Evolutionary conservation across 2,329 filamentous ascomycete genomes (phyloP).

Genomic region (Cryphonectria parasitica): DNA sequence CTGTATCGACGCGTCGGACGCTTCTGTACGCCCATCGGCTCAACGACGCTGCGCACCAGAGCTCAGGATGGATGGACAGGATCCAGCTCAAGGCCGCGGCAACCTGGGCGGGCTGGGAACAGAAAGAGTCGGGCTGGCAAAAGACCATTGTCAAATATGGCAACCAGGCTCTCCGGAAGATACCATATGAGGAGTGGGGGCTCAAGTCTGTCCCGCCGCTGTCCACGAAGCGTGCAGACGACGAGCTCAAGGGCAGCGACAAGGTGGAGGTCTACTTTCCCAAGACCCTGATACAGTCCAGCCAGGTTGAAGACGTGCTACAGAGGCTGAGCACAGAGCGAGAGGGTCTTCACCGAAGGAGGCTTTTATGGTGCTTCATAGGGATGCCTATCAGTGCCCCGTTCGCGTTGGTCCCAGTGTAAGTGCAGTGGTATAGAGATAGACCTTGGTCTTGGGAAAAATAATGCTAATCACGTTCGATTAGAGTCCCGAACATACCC

Average conservation of each 20-base stretch:
- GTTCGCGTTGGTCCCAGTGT: conserved; percentile 84
- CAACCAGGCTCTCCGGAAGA: conserved; percentile 81
- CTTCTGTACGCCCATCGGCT: conserved; percentile 89
- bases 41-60: conserved; percentile 56
- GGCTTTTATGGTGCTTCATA: conserved; percentile 78
- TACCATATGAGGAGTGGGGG: conserved; percentile 97
- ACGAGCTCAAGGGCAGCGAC: conserved; percentile 64
- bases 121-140: conserved; percentile 84
- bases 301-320: conserved; percentile 68
- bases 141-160: conserved; percentile 83
- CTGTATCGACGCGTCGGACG: conserved; percentile 87
- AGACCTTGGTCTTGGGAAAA: background rate
- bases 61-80: conserved; percentile 67
- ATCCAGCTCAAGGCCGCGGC: conserved; percentile 71
- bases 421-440: conserved; percentile 44
- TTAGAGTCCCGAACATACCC: conserved; percentile 85
- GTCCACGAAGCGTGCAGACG: conserved; percentile 65
- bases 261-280: conserved; percentile 80
- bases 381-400: conserved; percentile 84
- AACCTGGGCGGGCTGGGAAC: conserved; percentile 87
- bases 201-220: conserved; percentile 91
- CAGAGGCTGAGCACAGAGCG: conserved; percentile 76
- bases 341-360: conserved; percentile 74
- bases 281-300: conserved; percentile 65
- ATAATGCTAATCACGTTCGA: conserved; percentile 25